These are phyloP conservation scores for Penicillium canescens DNA, from an alignment of 495 filamentous ascomycete species.

Conservation along the genomic window DNA sequence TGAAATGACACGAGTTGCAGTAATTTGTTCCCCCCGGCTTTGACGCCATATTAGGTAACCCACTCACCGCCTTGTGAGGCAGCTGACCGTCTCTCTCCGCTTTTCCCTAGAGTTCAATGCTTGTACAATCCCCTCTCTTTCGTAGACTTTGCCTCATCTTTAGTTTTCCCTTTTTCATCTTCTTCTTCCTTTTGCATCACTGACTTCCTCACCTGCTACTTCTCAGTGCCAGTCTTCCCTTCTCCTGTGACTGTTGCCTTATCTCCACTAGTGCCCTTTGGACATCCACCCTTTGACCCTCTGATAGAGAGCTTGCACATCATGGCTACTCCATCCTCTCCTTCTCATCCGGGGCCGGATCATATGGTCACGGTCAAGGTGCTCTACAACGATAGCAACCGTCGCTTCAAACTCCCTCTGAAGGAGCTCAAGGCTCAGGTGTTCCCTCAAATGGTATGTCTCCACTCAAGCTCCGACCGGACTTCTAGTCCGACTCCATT, in stretches of 20 bases:
- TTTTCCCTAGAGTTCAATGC: conserved; percentile 9
- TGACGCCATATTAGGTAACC: conserved; percentile 16
- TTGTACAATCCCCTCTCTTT: conserved; percentile 11
- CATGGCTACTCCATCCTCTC: conserved; percentile 35
- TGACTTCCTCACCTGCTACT: neutral
- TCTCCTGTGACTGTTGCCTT: neutral
- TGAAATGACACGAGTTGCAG: neutral
- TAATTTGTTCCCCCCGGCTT: neutral
- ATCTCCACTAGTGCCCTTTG: conserved; percentile 7
- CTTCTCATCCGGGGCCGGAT: conserved; percentile 52
- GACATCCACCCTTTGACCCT: conserved; percentile 1
- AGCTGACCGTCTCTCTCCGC: conserved; percentile 14
- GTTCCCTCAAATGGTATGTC: conserved; percentile 84
- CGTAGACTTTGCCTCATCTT: conserved; percentile 4
- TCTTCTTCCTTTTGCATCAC: conserved; percentile 8
- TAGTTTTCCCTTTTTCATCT: conserved; percentile 12
- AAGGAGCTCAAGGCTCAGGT: conserved; percentile 75
- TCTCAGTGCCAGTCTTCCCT: neutral
- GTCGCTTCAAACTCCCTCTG: conserved; percentile 88
- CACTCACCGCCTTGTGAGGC: conserved; percentile 6
- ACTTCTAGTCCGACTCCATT: conserved; percentile 19
- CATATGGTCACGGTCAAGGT: conserved; percentile 87
- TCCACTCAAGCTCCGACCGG: conserved; percentile 39
- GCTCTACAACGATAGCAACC: conserved; percentile 66
- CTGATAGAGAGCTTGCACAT: conserved; percentile 10